Evolutionary conservation across 192 early-diverging fungal genomes (phyloP), one percentile per base, ranked within the genome.

Genomic region (Coemansia sp.): DNA sequence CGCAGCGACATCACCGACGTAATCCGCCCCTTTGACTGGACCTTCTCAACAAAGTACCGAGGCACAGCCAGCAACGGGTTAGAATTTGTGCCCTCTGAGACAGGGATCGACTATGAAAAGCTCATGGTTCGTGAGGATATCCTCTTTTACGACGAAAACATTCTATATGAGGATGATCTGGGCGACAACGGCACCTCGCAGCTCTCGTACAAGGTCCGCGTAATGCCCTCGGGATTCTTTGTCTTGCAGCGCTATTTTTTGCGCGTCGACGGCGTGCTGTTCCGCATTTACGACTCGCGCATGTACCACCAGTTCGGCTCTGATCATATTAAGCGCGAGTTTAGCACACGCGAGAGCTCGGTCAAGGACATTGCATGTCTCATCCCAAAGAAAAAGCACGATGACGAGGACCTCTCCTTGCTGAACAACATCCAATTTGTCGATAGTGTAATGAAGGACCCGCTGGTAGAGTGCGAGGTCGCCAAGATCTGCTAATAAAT

Each of bases 21-120:
- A n/a, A 79, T 92, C 58, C 94, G 92, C 63, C 95, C 96, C 11
- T 99, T 97, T 62, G 96, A 99, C 75, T 99, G 97, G 97, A 99
- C 96, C 0, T 97, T 94, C 63, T 84, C 92, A 4, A 96, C 96
- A 29, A 75, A 82, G 15, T 96, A 96, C 84, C 75, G 73, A 24
- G 94, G 95, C 16, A 87, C 91, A 5, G 56, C 76, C 12, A 55
- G 18, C 4, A 52, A 37, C 38, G 61, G 45, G 15, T 67, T 75
- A 45, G n/a, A 20, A 0, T 81, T 81, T 40, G 13, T 30, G 1
- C 53, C 66, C 1, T 78, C 86, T 20, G 74, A 76, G 59, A 27
- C 53, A 3, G 76, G 84, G 6, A 94, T 99, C 63, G 89, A 98
- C 78, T 84, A 95, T 24, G 87, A 88, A 7, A 84, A 85, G 55